phyloP scores from a whole-genome alignment of 768 basidiomycete genomes.

The Lanmaoa pseudosensibilis region DNA sequence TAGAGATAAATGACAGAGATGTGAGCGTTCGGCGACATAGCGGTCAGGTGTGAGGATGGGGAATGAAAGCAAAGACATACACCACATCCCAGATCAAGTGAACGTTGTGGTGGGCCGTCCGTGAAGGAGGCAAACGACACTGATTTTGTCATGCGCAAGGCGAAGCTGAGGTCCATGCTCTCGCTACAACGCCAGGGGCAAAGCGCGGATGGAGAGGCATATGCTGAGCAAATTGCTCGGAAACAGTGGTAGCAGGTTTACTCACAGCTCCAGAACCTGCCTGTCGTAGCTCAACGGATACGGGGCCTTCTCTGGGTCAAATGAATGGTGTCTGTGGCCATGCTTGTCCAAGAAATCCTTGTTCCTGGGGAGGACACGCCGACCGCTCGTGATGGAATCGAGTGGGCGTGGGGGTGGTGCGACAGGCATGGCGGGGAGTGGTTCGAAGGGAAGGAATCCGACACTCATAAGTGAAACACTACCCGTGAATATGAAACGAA shows the following conservation, averaged over 20 bases:
- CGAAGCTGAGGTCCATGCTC: slow-evolving; percentile 51
- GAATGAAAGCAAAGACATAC: slow-evolving; percentile 40
- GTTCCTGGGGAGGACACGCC: slow-evolving; percentile 34
- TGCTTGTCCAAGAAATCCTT: slow-evolving; percentile 63
- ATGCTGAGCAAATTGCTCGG: slow-evolving; percentile 6
- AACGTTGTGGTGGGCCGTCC: slow-evolving; percentile 49
- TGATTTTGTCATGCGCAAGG: slow-evolving; percentile 49
- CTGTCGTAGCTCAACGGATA: slow-evolving; percentile 76
- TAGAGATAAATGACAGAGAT: slow-evolving; percentile 24
- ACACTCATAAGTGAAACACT: slow-evolving; percentile 1
- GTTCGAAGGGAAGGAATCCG: slow-evolving; percentile 11
- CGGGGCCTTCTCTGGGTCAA: slow-evolving; percentile 73
- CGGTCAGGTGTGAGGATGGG: background rate
- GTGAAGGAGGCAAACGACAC: slow-evolving; percentile 60
- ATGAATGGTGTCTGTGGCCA: slow-evolving; percentile 65
- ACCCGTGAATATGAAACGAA: too few species aligned
- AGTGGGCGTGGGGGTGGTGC: slow-evolving; percentile 16
- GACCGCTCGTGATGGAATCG: slow-evolving; percentile 26
- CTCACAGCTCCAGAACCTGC: slow-evolving; percentile 67
- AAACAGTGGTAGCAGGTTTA: slow-evolving; percentile 1
- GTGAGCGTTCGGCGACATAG: background rate
- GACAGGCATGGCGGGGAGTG: slow-evolving; percentile 26
- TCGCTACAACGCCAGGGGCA: slow-evolving; percentile 39
- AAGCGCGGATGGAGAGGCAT: background rate
- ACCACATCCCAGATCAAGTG: slow-evolving; percentile 73